These are phyloP conservation scores for Iris macrosiphon DNA, from an alignment of 106 monocot species.

Conservation along the genomic window DNA sequence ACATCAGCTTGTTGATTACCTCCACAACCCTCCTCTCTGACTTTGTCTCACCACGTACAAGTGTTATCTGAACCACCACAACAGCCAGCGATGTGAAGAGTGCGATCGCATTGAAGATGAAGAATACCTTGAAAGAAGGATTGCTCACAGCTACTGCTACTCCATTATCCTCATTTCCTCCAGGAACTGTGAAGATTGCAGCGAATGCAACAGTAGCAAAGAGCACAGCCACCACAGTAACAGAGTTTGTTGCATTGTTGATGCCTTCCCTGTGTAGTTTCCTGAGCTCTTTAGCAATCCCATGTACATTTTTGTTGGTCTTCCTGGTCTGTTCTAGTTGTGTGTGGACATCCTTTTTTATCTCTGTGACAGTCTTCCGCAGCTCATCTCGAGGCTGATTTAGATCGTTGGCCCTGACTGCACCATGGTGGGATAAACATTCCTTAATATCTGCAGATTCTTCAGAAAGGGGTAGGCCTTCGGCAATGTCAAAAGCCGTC, in stretches of 20 bases:
- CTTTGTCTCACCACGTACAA: conserved; percentile 28
- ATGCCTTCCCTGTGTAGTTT: conserved; percentile 29
- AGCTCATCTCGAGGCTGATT: conserved; percentile 54
- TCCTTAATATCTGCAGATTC: conserved; percentile 27
- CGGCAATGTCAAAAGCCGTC: conserved; percentile 24
- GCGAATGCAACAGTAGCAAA: conserved; percentile 30
- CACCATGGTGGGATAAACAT: conserved; percentile 21
- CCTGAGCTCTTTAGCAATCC: conserved; percentile 27
- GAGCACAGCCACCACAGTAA: conserved; percentile 24
- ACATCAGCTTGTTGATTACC: conserved; percentile 35
- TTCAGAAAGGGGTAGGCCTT: conserved; percentile 24
- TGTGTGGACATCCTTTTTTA: conserved; percentile 46
- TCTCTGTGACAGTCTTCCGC: conserved; percentile 46
- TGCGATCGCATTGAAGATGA: conserved; percentile 27
- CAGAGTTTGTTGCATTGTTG: conserved; percentile 28
- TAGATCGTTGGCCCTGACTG: conserved; percentile 39
- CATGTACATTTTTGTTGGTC: conserved; percentile 27
- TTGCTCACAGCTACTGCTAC: conserved; percentile 8
- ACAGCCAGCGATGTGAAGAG: conserved; percentile 26
- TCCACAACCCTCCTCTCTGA: conserved; percentile 24
- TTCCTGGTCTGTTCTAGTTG: conserved; percentile 27
- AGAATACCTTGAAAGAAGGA: conserved; percentile 24
- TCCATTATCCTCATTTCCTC: conserved; percentile 15
- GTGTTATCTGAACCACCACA: conserved; percentile 31
- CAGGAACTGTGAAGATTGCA: conserved; percentile 29